These are phyloP conservation scores for Candida glaebosa DNA, from an alignment of 805 yeast species.

Conservation along the genomic window DNA sequence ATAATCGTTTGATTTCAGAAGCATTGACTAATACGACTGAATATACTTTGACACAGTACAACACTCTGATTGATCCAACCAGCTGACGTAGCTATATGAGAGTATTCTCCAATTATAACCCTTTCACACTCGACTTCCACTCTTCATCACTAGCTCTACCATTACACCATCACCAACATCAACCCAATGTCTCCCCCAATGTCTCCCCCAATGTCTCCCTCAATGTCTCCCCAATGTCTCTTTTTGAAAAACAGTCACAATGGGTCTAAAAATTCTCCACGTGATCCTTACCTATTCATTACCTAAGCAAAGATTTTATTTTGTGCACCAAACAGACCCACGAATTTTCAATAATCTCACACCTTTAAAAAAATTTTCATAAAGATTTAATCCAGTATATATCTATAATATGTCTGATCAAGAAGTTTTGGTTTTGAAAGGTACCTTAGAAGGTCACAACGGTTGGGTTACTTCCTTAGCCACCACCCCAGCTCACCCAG, in stretches of 20 bases:
- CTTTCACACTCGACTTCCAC: too few relatives aligned
- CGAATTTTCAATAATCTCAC: background rate
- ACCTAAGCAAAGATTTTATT: background rate
- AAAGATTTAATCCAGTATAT: slow-evolving; percentile 6
- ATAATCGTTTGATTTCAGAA: too few relatives aligned
- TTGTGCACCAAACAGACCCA: too few relatives aligned
- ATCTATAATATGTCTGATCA: slow-evolving; percentile 60
- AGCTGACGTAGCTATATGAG: background rate
- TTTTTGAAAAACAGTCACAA: background rate
- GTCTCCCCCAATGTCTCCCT: background rate
- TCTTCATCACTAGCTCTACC: too few relatives aligned
- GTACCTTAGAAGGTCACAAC: slow-evolving; percentile 89
- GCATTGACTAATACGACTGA: too few relatives aligned
- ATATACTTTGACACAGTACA: background rate
- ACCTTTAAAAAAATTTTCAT: slow-evolving; percentile 3
- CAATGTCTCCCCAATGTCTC: too few relatives aligned
- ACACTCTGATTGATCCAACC: background rate
- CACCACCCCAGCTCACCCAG: slow-evolving; percentile 98
- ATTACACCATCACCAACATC: too few relatives aligned
- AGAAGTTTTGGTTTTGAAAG: slow-evolving; percentile 99
- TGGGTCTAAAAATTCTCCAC: background rate
- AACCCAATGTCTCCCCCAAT: background rate
- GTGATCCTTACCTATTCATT: background rate
- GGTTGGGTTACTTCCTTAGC: slow-evolving; percentile 98
- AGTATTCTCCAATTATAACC: too few relatives aligned